Evolutionary conservation across 1,139 yeast genomes (phyloP).

Genomic region (Kodamaea anthophila): DNA sequence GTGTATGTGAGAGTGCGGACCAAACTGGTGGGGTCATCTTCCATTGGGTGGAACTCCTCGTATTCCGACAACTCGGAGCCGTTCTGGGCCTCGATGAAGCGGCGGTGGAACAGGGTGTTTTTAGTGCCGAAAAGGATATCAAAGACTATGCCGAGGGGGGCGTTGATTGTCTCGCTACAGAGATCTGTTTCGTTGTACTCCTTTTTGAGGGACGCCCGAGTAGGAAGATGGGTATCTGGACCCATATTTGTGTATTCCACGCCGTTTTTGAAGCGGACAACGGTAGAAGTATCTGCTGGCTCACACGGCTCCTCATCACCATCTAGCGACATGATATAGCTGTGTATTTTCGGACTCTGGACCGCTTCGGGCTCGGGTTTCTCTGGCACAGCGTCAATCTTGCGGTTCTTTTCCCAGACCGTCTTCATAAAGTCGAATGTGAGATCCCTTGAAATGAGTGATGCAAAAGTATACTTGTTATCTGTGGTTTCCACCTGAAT

Average conservation of each 20-base stretch:
- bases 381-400: slow-evolving; percentile 1
- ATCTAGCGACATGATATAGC: slow-evolving; percentile 19
- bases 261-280: slow-evolving; percentile 24
- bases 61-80: slow-evolving; percentile 43
- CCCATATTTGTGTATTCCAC: slow-evolving; percentile 35
- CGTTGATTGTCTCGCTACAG: slow-evolving; percentile 29
- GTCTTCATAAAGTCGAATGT: slow-evolving; percentile 64
- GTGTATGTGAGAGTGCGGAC: slow-evolving; percentile 38
- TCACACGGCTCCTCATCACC: slow-evolving; percentile 17
- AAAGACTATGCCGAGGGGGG: slow-evolving; percentile 47
- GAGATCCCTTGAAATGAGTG: slow-evolving; percentile 76
- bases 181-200: slow-evolving; percentile 29
- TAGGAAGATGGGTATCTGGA: slow-evolving; percentile 34
- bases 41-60: slow-evolving; percentile 29
- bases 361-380: slow-evolving; percentile 6
- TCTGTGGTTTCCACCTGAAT: slow-evolving; percentile 67
- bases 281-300: slow-evolving; percentile 5
- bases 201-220: slow-evolving; percentile 17
- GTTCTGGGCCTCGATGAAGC: slow-evolving; percentile 38
- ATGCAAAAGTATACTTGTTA: slow-evolving; percentile 73
- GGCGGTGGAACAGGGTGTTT: slow-evolving; percentile 34
- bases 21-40: slow-evolving; percentile 25
- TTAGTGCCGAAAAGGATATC: slow-evolving; percentile 42
- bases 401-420: slow-evolving; percentile 41
- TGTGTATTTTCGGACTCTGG: slow-evolving; percentile 13